Percentiles rank a stretch among this genome's conserved stretches.
phyloP scores from a whole-genome alignment of 768 basidiomycete genomes.

The Termitomyces eurrhizus region DNA sequence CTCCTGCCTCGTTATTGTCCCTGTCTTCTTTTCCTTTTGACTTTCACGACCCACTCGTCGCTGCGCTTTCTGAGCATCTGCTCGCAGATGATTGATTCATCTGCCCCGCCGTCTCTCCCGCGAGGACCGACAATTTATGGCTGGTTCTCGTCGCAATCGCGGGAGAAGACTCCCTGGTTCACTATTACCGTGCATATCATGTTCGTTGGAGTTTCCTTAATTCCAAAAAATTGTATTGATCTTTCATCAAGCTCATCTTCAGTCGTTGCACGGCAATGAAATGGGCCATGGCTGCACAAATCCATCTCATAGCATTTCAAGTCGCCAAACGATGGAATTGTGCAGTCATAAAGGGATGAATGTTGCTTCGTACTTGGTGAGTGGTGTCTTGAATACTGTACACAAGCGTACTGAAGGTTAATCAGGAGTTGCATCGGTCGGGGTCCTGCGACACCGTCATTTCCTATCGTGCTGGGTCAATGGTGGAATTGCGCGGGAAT shows the following conservation, averaged over 20 bases:
- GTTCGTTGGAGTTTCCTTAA: neutral
- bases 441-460: neutral
- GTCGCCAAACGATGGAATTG: neutral
- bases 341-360: neutral
- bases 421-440: neutral
- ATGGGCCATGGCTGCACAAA: neutral
- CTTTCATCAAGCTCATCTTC: neutral
- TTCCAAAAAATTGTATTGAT: neutral
- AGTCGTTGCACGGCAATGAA: neutral
- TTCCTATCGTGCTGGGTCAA: neutral
- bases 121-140: neutral
- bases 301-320: neutral
- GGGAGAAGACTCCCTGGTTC: neutral
- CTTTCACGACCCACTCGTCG: neutral
- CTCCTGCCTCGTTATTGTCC: neutral
- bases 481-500: neutral
- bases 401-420: neutral
- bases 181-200: neutral
- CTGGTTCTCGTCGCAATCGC: neutral
- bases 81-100: neutral
- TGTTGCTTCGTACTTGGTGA: neutral
- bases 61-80: neutral
- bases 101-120: neutral
- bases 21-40: conserved; percentile 1
- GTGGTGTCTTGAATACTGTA: neutral